Evolutionary conservation across 352 stramenopile genomes (phyloP).

Genomic region (Detonula confervacea): DNA sequence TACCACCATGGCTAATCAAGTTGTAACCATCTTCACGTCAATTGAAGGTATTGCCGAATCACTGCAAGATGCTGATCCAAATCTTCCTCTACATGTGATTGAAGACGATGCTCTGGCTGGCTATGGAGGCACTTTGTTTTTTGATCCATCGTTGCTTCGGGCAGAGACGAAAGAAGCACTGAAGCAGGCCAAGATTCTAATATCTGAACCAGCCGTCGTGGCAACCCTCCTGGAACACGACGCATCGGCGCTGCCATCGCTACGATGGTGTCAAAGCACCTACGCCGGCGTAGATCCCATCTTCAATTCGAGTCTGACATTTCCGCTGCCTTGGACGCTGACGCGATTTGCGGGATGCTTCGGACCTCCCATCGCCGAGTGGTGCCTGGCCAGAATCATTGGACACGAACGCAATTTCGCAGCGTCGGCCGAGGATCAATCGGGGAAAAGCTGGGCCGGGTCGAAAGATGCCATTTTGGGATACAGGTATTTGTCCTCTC

Average conservation of each 20-base stretch:
- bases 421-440: constrained; percentile 45
- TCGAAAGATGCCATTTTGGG: constrained; percentile 31
- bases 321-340: constrained; percentile 40
- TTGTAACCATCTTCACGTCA: constrained; percentile 57
- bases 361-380: constrained; percentile 65
- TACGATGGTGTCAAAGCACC: constrained; percentile 68
- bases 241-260: constrained; percentile 14
- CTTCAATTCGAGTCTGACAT: constrained; percentile 32
- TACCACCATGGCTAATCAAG: constrained; percentile 11
- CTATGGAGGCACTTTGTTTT: constrained; percentile 58
- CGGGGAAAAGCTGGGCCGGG: constrained; percentile 46
- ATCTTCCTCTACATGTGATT: constrained; percentile 27
- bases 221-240: constrained; percentile 37
- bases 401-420: constrained; percentile 57
- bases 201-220: constrained; percentile 56
- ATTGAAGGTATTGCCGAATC: constrained; percentile 46
- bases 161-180: constrained; percentile 20
- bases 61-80: constrained; percentile 19
- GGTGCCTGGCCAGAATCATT: constrained; percentile 63
- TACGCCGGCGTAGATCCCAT: constrained; percentile 69
- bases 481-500: constrained; percentile 60
- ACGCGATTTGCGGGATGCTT: constrained; percentile 65
- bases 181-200: constrained; percentile 49
- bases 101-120: constrained; percentile 41
- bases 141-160: constrained; percentile 40